phyloP scores from a whole-genome alignment of 495 filamentous ascomycete genomes.

The Apiosordaria backusii region DNA sequence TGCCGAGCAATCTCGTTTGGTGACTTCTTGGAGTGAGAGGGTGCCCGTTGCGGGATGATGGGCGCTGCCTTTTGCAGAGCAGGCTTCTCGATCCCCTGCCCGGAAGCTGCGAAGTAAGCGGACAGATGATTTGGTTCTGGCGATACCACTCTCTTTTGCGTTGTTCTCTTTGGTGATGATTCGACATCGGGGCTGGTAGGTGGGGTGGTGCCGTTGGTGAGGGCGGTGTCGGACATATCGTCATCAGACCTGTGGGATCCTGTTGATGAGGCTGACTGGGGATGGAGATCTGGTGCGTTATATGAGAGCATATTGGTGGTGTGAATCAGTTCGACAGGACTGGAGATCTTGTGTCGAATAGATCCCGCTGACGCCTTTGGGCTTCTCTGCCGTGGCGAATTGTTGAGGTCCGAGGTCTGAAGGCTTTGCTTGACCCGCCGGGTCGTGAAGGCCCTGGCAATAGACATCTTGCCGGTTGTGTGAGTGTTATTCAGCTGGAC shows the following conservation, averaged over 20 bases:
- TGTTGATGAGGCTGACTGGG: constrained; percentile 52
- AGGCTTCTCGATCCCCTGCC: constrained; percentile 35
- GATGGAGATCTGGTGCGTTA: constrained; percentile 78
- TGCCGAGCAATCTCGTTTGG: constrained; percentile 57
- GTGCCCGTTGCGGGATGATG: constrained; percentile 66
- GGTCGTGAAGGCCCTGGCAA: constrained; percentile 67
- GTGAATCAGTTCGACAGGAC: constrained; percentile 78
- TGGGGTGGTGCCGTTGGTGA: constrained; percentile 55
- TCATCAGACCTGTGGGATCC: constrained; percentile 53
- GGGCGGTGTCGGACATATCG: constrained; percentile 58
- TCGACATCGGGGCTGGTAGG: constrained; percentile 73
- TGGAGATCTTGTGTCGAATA: constrained; percentile 72
- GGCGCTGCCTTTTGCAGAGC: constrained; percentile 50
- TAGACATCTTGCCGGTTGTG: constrained; percentile 43
- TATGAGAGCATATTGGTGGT: constrained; percentile 96
- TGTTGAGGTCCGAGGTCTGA: constrained; percentile 29
- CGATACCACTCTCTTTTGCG: constrained; percentile 51
- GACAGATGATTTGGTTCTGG: constrained; percentile 76
- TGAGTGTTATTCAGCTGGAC: neutral
- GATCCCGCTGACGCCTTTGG: constrained; percentile 36
- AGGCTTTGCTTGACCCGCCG: constrained; percentile 46
- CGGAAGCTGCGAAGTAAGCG: constrained; percentile 65
- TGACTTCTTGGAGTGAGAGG: constrained; percentile 78
- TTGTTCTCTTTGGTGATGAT: constrained; percentile 51
- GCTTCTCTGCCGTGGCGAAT: constrained; percentile 43